These are phyloP conservation scores for Dendrobium catenatum DNA, from an alignment of 106 monocot species.

Conservation along the genomic window DNA sequence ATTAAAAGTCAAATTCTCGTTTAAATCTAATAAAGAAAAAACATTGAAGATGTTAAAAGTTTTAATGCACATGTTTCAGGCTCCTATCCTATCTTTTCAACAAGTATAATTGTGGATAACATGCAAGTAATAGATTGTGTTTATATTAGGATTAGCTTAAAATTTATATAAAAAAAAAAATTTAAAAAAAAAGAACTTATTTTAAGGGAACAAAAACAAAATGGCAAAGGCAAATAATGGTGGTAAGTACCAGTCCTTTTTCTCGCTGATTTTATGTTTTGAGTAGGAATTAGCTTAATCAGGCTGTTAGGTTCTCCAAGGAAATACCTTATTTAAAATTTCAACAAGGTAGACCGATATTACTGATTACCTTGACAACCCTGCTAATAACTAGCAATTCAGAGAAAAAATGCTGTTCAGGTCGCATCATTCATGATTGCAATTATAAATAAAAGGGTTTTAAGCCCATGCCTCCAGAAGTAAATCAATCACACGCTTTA, in stretches of 20 bases:
- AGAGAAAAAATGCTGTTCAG: not conserved
- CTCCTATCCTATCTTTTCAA: not conserved
- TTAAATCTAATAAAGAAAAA: too few relatives aligned
- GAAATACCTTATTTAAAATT: not conserved
- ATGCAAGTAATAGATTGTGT: not conserved
- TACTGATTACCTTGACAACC: not conserved
- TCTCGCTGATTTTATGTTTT: not conserved
- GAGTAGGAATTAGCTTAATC: not conserved
- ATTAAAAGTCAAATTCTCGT: too few relatives aligned
- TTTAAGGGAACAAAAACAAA: not conserved
- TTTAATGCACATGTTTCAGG: not conserved
- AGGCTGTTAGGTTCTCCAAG: not conserved
- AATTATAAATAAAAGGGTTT: not conserved
- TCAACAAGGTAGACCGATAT: not conserved
- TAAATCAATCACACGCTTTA: conserved; percentile 86
- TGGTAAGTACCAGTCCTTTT: not conserved
- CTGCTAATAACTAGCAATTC: not conserved
- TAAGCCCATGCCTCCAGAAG: conserved; percentile 49
- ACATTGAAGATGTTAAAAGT: not conserved
- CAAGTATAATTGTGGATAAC: not conserved
- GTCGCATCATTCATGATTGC: not conserved
- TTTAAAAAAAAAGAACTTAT: not conserved
- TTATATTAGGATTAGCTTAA: not conserved
- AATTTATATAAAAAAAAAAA: too few relatives aligned
- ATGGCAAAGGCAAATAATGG: not conserved